Evolutionary conservation across 768 basidiomycete species (phyloP).

Genomic region (Galerina sulciceps): DNA sequence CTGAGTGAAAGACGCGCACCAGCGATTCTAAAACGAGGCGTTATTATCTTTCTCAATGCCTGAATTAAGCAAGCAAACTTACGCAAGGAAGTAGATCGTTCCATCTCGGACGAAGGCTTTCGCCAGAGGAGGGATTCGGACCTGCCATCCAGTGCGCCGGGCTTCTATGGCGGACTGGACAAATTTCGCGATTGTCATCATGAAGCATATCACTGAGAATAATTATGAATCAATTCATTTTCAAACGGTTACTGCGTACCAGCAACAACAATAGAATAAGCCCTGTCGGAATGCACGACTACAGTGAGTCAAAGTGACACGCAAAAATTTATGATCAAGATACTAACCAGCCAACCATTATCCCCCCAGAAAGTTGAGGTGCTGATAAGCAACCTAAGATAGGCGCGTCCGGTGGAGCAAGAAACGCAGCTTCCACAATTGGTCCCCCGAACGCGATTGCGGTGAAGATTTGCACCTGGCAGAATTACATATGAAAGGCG

Average conservation of each 20-base stretch:
- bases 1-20: neutral
- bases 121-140: neutral
- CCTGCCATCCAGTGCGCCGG: neutral
- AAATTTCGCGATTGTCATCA: slow-evolving; percentile 2
- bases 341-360: slow-evolving; percentile 1
- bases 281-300: neutral
- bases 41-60: neutral
- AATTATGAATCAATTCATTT: neutral
- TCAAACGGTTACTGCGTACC: neutral
- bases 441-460: neutral
- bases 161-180: neutral
- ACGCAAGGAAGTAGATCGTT: slow-evolving; percentile 1
- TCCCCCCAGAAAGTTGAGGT: neutral
- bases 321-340: neutral
- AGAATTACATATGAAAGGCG: neutral
- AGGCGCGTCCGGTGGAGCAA: neutral
- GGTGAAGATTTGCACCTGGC: slow-evolving; percentile 1
- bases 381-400: neutral
- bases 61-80: neutral
- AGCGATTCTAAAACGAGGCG: neutral
- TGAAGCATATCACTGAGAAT: neutral
- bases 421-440: neutral
- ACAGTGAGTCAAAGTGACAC: neutral
- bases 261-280: neutral
- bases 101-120: slow-evolving; percentile 2